Percentiles rank a stretch among this genome's conserved stretches.
Conservation (phyloP, 2,329 filamentous ascomycete genomes). For the Ophiostoma himal-ulmi region DNA sequence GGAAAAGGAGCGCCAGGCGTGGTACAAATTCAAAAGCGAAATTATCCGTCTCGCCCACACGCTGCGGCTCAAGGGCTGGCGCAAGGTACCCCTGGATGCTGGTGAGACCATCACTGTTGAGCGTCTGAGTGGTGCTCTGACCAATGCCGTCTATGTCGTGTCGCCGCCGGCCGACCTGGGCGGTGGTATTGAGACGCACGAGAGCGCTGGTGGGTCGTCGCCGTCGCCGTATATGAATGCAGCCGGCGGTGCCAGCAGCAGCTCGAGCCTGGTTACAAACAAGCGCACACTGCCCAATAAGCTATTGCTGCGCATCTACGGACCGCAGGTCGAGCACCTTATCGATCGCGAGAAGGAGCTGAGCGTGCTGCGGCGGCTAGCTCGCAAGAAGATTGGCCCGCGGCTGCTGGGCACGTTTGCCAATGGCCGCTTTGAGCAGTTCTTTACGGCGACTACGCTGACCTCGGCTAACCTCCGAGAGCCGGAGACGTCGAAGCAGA, state of each 20-base stretch:
- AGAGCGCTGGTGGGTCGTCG: not conserved
- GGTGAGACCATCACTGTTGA: conserved; percentile 65
- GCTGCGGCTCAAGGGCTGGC: conserved; percentile 84
- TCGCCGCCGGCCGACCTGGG: conserved; percentile 64
- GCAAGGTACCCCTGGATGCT: conserved; percentile 66
- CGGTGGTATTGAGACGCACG: not conserved
- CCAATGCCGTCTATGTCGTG: conserved; percentile 94
- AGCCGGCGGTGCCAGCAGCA: conserved; percentile 26
- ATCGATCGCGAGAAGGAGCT: conserved; percentile 92
- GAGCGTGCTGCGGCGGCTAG: conserved; percentile 75
- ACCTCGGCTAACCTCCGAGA: conserved; percentile 70
- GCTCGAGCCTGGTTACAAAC: conserved; percentile 24
- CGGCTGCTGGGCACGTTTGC: conserved; percentile 84
- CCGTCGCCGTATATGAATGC: conserved; percentile 28
- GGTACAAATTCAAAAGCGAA: conserved; percentile 85
- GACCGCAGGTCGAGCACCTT: conserved; percentile 88
- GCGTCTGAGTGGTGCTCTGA: conserved; percentile 82
- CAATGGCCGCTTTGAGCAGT: conserved; percentile 95
- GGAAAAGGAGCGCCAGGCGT: conserved; percentile 67
- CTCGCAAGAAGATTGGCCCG: conserved; percentile 88
- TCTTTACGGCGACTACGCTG: conserved; percentile 76
- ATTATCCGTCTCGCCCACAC: conserved; percentile 87
- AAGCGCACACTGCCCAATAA: conserved; percentile 47
- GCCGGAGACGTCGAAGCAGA: conserved; percentile 79
- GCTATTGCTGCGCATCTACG: conserved; percentile 84